Evolutionary conservation across 1,284 basidiomycete species (phyloP), one percentile per base, ranked within the genome.

Genomic region (Earliella scabrosa): DNA sequence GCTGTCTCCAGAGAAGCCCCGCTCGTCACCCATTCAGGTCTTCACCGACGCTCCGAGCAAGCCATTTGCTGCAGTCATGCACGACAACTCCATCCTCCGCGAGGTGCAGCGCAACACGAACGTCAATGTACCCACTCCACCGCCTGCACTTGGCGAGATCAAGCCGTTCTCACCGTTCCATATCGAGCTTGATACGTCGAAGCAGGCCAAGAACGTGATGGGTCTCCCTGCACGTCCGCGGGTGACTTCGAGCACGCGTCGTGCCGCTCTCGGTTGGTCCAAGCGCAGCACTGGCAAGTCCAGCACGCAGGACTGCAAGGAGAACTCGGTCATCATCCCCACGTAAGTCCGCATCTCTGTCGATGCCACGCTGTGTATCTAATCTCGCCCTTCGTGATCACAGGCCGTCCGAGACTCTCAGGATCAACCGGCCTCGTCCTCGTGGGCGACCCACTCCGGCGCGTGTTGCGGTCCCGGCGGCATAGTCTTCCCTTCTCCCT

Each of bases 391-490:
- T 43, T 8, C 20, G 20, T 24, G 38, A 50, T 32, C 45, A 14
- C 62, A 90, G 88, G 36, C 80, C 85, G 50, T 76, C 79, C 35
- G 83, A 87, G 58, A 79, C 78, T 23, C 75, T 90, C 32, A 77
- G 88, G 63, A 72, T 91, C 61, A 87, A 78, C 67, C 83, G 88
- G 34, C 88, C 89, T 24, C 81, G 85, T 55, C 84, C 85, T 31
- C 79, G 81, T 47, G 82, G 82, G 53, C 76, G 85, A 36, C 76
- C 80, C 4, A 81, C 80, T 7, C 80, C 81, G 54, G 77, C 77
- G 44, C 70, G 73, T 5, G 55, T 63, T 8, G 46, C 64, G 8
- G 58, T 66, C 21, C 57, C 57, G 9, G 63, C 57, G 58, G 61
- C 59, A 45, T 67, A 57, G 65, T 45, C 47, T 10, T 51, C 47